Conservation (phyloP, 805 yeast genomes). For the Debaryomyces hansenii region DNA sequence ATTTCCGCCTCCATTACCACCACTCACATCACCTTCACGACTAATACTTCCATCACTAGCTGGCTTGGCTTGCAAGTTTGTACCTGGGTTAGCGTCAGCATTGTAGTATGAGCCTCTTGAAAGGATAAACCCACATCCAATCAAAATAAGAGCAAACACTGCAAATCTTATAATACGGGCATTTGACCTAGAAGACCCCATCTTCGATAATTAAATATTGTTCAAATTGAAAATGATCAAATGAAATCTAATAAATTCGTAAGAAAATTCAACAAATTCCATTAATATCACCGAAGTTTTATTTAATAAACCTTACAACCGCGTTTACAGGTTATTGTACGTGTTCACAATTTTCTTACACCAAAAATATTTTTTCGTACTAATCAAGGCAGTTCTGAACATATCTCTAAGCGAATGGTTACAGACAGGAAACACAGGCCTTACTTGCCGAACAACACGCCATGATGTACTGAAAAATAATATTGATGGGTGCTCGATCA, state of each 20-base stretch:
- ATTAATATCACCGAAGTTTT: neutral
- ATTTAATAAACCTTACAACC: neutral
- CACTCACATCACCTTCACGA: neutral
- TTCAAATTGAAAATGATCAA: neutral
- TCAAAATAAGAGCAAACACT: conserved; percentile 35
- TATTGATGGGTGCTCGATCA: too few species aligned
- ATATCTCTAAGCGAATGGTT: too few species aligned
- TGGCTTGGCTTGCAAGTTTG: neutral
- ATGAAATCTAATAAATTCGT: neutral
- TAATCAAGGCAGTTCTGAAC: too few species aligned
- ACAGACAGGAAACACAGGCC: too few species aligned
- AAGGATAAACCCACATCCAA: conserved; percentile 37
- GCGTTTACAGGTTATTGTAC: neutral
- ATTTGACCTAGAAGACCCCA: conserved; percentile 32
- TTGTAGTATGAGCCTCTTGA: conserved; percentile 34
- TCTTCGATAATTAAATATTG: conserved; percentile 2
- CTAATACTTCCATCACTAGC: neutral
- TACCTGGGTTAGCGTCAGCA: neutral
- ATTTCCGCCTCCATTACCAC: neutral
- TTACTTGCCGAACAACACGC: too few species aligned
- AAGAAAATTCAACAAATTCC: neutral
- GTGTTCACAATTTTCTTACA: neutral
- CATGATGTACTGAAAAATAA: too few species aligned
- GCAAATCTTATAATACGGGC: conserved; percentile 40
- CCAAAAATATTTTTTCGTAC: too few species aligned